Conservation (phyloP, 2,329 filamentous ascomycete species). For the Stagonosporopsis cucurbitacearum region DNA sequence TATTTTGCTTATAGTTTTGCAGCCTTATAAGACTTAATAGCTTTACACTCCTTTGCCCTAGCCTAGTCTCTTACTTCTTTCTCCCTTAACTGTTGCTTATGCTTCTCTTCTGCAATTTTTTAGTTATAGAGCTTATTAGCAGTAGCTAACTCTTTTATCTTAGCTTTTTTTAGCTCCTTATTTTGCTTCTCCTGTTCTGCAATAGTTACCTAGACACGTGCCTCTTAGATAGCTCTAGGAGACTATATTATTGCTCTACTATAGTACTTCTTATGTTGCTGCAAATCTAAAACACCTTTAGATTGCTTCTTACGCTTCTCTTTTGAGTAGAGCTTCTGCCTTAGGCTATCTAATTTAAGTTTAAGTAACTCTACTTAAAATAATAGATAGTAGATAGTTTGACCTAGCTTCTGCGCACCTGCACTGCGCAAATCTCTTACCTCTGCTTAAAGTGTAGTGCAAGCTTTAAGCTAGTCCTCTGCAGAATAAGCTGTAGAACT, state of each 20-base stretch:
- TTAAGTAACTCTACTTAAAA: background rate
- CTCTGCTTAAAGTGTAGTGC: background rate
- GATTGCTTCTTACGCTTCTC: background rate
- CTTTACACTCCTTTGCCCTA: background rate
- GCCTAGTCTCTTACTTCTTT: background rate
- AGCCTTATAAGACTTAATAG: background rate
- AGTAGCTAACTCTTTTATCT: background rate
- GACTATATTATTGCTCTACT: background rate
- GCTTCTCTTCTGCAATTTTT: background rate
- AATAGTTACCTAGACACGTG: background rate
- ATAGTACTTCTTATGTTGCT: background rate
- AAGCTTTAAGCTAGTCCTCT: background rate
- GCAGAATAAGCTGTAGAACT: background rate
- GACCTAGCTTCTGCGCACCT: background rate
- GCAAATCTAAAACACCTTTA: background rate
- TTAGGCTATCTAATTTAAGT: background rate
- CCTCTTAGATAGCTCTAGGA: background rate
- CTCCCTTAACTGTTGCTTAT: background rate
- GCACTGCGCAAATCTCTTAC: background rate
- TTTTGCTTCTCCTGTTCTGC: background rate
- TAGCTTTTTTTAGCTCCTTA: background rate
- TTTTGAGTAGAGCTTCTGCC: background rate
- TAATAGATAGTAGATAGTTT: background rate
- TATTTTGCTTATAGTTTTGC: no score
- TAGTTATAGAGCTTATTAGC: background rate